Conservation (phyloP, 371 early-diverging fungal genomes). For the Fennellomyces sp. region DNA sequence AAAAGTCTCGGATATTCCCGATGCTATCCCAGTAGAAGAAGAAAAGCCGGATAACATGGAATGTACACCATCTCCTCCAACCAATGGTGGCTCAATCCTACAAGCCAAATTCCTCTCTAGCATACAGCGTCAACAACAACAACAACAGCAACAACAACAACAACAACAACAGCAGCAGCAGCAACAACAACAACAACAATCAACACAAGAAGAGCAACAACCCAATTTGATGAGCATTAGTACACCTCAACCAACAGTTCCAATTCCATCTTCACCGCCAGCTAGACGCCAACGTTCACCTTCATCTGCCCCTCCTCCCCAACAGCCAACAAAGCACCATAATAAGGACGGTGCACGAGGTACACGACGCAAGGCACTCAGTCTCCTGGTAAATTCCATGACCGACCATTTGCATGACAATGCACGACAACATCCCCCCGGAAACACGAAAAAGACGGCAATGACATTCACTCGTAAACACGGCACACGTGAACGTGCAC, state of each 20-base stretch:
- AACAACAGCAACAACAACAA: slow-evolving; percentile 5
- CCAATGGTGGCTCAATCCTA: slow-evolving; percentile 36
- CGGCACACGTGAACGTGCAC: slow-evolving; percentile 11
- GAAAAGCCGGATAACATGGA: too few relatives aligned
- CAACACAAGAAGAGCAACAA: slow-evolving; percentile 2
- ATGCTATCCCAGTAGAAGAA: not conserved
- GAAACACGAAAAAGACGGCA: not conserved
- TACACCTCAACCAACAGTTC: slow-evolving; percentile 8
- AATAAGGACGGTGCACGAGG: slow-evolving; percentile 24
- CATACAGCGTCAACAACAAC: slow-evolving; percentile 19
- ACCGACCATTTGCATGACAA: slow-evolving; percentile 29
- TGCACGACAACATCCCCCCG: not conserved
- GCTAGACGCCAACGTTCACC: slow-evolving; percentile 10
- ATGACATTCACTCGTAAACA: slow-evolving; percentile 12
- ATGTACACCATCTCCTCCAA: too few relatives aligned
- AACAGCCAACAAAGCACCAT: slow-evolving; percentile 4
- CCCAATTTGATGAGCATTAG: slow-evolving; percentile 18
- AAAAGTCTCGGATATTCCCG: slow-evolving; percentile 7
- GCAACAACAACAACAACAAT: not conserved
- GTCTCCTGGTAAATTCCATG: slow-evolving; percentile 55
- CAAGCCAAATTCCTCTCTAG: slow-evolving; percentile 53
- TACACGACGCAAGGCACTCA: slow-evolving; percentile 58
- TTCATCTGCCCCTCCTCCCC: slow-evolving; percentile 1
- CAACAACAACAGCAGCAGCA: not conserved
- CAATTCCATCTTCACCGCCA: not conserved